These are phyloP conservation scores for Cercospora nicotianae DNA, from an alignment of 2,329 filamentous ascomycete species.

Conservation along the genomic window DNA sequence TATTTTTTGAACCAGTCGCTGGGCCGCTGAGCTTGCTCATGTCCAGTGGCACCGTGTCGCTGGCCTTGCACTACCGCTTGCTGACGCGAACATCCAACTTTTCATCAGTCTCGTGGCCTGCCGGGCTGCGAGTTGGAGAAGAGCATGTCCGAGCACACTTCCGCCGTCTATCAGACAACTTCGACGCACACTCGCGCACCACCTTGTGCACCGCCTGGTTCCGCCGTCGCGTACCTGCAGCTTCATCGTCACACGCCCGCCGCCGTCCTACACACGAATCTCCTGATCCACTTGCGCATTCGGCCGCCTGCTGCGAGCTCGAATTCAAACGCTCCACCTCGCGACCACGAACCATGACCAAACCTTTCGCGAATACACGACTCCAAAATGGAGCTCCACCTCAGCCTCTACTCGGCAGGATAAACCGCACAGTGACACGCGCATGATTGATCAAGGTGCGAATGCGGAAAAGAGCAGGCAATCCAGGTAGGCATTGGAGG, in stretches of 20 bases:
- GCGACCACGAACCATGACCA: background rate
- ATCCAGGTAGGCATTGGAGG: background rate
- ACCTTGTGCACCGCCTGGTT: background rate
- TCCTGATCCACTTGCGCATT: background rate
- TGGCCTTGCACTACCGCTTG: conserved; percentile 16
- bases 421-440: background rate
- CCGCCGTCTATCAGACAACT: too few relatives aligned
- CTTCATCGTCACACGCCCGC: background rate
- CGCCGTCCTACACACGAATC: background rate
- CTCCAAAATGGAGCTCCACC: background rate
- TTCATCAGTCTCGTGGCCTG: conserved; percentile 12
- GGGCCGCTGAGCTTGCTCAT: conserved; percentile 17
- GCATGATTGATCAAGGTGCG: background rate
- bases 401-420: background rate
- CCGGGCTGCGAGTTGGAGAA: conserved; percentile 4
- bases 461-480: background rate
- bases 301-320: background rate
- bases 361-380: too few relatives aligned
- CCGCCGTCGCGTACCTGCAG: background rate
- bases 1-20: conserved; percentile 16
- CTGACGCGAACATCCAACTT: conserved; percentile 13
- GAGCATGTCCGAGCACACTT: background rate
- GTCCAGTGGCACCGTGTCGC: conserved; percentile 16
- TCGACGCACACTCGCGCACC: background rate
- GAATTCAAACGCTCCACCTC: background rate